Evolutionary conservation across 768 basidiomycete species (phyloP).

Genomic region (Podaxis sp.): DNA sequence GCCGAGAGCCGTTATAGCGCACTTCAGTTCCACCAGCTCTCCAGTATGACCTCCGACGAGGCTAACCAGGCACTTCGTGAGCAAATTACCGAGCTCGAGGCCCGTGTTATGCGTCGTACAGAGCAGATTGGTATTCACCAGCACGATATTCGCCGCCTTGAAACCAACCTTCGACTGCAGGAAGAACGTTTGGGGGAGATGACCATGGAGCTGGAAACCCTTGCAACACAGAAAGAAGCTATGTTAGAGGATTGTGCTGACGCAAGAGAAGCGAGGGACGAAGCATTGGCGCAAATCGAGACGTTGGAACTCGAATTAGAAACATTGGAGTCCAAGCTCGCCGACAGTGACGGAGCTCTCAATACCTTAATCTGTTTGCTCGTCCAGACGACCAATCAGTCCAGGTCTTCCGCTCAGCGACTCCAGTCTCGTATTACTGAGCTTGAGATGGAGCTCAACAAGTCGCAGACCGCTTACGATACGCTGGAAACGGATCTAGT

Average conservation of each 20-base stretch:
- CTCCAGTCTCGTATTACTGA: neutral
- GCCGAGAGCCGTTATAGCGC: conserved; percentile 61
- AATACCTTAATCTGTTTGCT: conserved; percentile 38
- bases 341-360: conserved; percentile 34
- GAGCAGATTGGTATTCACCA: conserved; percentile 79
- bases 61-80: conserved; percentile 54
- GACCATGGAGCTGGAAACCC: conserved; percentile 65
- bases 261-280: conserved; percentile 71
- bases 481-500: conserved; percentile 5
- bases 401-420: conserved; percentile 4
- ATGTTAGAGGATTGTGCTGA: conserved; percentile 87
- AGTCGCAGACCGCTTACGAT: neutral
- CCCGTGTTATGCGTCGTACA: conserved; percentile 60
- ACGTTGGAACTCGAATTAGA: conserved; percentile 64
- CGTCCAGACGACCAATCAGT: conserved; percentile 31
- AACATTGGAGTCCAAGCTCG: conserved; percentile 28
- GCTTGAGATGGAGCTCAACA: conserved; percentile 1
- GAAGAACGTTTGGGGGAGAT: conserved; percentile 76
- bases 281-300: conserved; percentile 55
- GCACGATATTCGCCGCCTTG: conserved; percentile 75
- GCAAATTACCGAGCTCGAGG: conserved; percentile 71
- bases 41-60: conserved; percentile 57
- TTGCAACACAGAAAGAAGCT: conserved; percentile 66
- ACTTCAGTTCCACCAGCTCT: conserved; percentile 68
- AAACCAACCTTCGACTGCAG: conserved; percentile 70